Percentiles rank a stretch among this genome's conserved stretches.
These are phyloP conservation scores for Limnomonas spitsbergensis DNA, from an alignment of 139 green algal genomes.

Conservation along the genomic window DNA sequence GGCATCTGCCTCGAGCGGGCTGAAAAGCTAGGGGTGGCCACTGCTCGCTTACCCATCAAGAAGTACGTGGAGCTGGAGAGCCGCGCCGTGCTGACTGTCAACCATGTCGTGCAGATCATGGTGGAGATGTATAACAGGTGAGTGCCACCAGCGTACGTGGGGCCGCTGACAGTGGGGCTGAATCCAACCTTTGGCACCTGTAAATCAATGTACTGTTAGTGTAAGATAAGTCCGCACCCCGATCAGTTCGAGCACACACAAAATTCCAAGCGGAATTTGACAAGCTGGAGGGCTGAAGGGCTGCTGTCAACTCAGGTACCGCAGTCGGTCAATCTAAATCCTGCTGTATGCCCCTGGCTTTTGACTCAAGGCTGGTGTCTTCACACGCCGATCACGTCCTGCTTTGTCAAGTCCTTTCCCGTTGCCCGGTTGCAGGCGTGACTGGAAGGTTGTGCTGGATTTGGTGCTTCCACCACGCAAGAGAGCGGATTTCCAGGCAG, in stretches of 20 bases:
- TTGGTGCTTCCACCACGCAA: slow-evolving; percentile 45
- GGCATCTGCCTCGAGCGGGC: slow-evolving; percentile 55
- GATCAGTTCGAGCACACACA: too few relatives aligned
- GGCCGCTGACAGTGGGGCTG: neutral
- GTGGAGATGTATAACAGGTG: slow-evolving; percentile 24
- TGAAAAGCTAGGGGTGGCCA: slow-evolving; percentile 60
- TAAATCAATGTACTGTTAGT: too few relatives aligned
- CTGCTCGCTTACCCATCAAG: slow-evolving; percentile 73
- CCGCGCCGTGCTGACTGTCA: slow-evolving; percentile 62
- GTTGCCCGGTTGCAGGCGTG: neutral
- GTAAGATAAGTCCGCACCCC: too few relatives aligned
- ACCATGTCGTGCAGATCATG: slow-evolving; percentile 63
- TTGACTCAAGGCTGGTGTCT: too few relatives aligned
- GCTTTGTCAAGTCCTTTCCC: too few relatives aligned
- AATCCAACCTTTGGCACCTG: too few relatives aligned
- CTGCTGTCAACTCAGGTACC: too few relatives aligned
- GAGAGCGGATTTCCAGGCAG: slow-evolving; percentile 12
- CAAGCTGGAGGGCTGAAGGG: too few relatives aligned
- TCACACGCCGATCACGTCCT: too few relatives aligned
- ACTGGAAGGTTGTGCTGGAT: slow-evolving; percentile 40
- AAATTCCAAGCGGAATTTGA: too few relatives aligned
- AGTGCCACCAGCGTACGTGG: neutral
- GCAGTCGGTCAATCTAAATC: too few relatives aligned
- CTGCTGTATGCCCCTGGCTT: too few relatives aligned
- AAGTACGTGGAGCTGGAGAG: slow-evolving; percentile 20